These are phyloP conservation scores for Streptanthus diversifolius DNA, from an alignment of 345 rosid genomes.

Conservation along the genomic window DNA sequence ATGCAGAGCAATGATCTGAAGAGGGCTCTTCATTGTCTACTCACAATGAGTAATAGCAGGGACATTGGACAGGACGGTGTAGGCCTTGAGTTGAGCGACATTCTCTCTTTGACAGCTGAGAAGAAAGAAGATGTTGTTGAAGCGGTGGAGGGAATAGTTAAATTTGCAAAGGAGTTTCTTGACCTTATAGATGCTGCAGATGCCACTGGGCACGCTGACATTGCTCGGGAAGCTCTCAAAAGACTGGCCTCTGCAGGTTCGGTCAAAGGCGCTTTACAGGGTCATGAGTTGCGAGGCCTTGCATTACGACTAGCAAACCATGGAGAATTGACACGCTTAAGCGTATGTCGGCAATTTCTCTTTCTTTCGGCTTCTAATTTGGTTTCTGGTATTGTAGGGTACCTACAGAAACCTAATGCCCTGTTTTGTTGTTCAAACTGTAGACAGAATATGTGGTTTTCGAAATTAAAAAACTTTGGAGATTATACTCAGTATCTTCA, in stretches of 20 bases:
- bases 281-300: conserved; percentile 86
- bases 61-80: conserved; percentile 84
- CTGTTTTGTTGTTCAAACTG: background rate
- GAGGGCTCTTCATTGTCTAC: conserved; percentile 98
- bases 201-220: conserved; percentile 89
- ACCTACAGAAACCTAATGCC: background rate
- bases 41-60: conserved; percentile 91
- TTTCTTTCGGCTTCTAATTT: conserved; percentile 2
- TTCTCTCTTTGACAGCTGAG: conserved; percentile 66
- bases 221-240: conserved; percentile 95
- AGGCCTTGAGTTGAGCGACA: conserved; percentile 78
- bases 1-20: conserved; percentile 96
- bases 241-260: conserved; percentile 95
- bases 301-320: conserved; percentile 96
- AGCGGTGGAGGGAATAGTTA: conserved; percentile 91
- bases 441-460: background rate
- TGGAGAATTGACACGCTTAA: conserved; percentile 83
- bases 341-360: conserved; percentile 49
- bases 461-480: background rate
- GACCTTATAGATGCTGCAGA: conserved; percentile 99
- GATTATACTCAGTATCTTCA: background rate
- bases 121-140: conserved; percentile 92
- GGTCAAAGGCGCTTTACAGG: conserved; percentile 91
- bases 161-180: conserved; percentile 87
- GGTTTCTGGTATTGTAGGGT: background rate